A percentile compares a stretch with the other conserved stretches of the same genome.
Evolutionary conservation across 139 green algal species (phyloP).

Genomic region (Volvox reticuliferus): DNA sequence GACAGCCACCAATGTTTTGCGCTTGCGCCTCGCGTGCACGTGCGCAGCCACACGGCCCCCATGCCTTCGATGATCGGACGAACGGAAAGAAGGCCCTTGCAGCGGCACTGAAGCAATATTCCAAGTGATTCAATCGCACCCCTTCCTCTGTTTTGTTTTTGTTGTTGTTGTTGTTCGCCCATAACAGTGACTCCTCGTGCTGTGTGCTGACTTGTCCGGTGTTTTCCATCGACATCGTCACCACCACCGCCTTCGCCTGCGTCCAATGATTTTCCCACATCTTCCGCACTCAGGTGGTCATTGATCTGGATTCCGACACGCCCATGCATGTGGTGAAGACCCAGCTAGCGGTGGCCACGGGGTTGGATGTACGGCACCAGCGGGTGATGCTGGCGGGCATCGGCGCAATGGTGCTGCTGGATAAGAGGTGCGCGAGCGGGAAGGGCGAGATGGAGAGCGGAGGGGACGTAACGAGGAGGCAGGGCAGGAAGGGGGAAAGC

Average conservation of each 20-base stretch:
- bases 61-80: too few species aligned
- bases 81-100: too few species aligned
- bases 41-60: too few species aligned
- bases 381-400: slow-evolving; percentile 72
- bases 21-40: too few species aligned
- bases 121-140: too few species aligned
- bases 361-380: slow-evolving; percentile 60
- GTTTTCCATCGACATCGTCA: not conserved
- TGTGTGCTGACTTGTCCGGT: too few species aligned
- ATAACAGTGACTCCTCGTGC: too few species aligned
- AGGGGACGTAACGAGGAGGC: not conserved
- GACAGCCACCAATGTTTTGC: too few species aligned
- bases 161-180: too few species aligned
- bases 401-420: slow-evolving; percentile 66
- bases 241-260: not conserved
- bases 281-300: slow-evolving; percentile 53
- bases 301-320: slow-evolving; percentile 64
- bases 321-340: slow-evolving; percentile 66
- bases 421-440: slow-evolving; percentile 63
- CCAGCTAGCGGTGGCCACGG: slow-evolving; percentile 63
- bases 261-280: not conserved
- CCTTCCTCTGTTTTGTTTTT: too few species aligned
- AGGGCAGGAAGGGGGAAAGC: not conserved
- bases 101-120: too few species aligned
- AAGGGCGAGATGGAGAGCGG: not conserved